Evolutionary conservation across 352 stramenopile genomes (phyloP), one percentile per base, ranked within the genome.

Genomic region (Globisporangium sylvaticum): DNA sequence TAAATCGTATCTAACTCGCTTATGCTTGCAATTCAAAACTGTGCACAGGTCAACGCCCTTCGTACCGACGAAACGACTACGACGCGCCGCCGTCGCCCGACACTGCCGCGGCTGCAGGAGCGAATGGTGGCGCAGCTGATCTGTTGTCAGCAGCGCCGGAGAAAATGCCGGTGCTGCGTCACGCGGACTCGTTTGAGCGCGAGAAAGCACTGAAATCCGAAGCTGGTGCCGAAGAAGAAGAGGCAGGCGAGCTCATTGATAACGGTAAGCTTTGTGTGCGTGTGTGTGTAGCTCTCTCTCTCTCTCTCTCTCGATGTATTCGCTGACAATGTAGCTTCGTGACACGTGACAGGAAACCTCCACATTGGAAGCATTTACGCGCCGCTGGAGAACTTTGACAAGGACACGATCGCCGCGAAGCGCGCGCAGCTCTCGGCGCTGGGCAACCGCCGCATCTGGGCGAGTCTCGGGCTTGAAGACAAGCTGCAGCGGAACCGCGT

Each of bases 371-470:
- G 65, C 62, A 85, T 94, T 50, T 93, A 90, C 62, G 81, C 84
- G 18, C 87, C 86, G 50, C 67, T 95, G 20, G 84, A 91, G 42
- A 85, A 72, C 55, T 92, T 93, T 58, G 79, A 92, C 59, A 90
- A 90, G 61, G 84, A 95, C 37, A 80, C 85, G 8, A 81, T 95
- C 27, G 84, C 87, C n/a, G 83, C 83, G 18, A 95, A 95, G 59
- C 85, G 87, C 20, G 83, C 85, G 12, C 83, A 94, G 63, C 73
- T 95, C 7, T 73, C 82, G 34, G 83, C 82, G 32, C 71, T 93
- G 4, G 84, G 81, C 34, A 95, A 94, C 39, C 83, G 84, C 14
- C 81, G 87, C 22, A 93, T 95, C 46, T 95, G 87, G 87, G 83
- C 87, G 50, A 95, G 84, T 58, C 76, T 95, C 12, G 87, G 87